A percentile compares a stretch with the other conserved stretches of the same genome.
Conservation (phyloP, 352 stramenopile species). For the Globisporangium lucens region DNA sequence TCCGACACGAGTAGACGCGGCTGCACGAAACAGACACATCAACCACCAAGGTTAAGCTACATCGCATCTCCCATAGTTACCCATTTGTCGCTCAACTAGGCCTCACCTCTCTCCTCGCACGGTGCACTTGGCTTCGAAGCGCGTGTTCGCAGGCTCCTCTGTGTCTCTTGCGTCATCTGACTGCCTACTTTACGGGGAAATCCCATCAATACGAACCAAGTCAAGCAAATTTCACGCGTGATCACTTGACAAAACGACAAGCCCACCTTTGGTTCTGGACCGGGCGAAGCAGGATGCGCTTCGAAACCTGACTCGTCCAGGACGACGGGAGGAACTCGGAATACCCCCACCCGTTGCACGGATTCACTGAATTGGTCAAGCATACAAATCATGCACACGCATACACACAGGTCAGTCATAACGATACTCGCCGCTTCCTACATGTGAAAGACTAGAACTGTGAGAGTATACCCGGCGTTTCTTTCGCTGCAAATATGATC, state of each 20-base stretch:
- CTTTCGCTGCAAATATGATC: constrained; percentile 61
- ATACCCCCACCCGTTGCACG: constrained; percentile 38
- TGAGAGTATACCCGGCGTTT: constrained; percentile 25
- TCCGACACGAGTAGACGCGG: constrained; percentile 10
- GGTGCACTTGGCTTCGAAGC: constrained; percentile 52
- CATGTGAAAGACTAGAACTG: neutral
- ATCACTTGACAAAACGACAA: too few species aligned
- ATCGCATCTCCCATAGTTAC: neutral
- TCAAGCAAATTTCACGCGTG: too few species aligned
- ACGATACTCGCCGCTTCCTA: neutral
- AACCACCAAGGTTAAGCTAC: neutral
- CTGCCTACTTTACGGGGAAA: constrained; percentile 1
- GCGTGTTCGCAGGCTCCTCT: neutral
- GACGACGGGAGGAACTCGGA: constrained; percentile 57
- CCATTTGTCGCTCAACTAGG: neutral
- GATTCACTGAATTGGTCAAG: neutral
- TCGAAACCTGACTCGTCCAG: constrained; percentile 63
- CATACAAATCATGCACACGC: too few species aligned
- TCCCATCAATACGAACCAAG: neutral
- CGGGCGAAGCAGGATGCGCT: constrained; percentile 50
- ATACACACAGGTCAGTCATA: neutral
- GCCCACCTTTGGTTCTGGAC: neutral
- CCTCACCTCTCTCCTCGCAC: constrained; percentile 43
- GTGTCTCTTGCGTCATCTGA: constrained; percentile 4
- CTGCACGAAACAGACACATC: neutral